phyloP scores from a whole-genome alignment of 225 moss, liverwort and hornwort species.

The Polytrichum formosum region DNA sequence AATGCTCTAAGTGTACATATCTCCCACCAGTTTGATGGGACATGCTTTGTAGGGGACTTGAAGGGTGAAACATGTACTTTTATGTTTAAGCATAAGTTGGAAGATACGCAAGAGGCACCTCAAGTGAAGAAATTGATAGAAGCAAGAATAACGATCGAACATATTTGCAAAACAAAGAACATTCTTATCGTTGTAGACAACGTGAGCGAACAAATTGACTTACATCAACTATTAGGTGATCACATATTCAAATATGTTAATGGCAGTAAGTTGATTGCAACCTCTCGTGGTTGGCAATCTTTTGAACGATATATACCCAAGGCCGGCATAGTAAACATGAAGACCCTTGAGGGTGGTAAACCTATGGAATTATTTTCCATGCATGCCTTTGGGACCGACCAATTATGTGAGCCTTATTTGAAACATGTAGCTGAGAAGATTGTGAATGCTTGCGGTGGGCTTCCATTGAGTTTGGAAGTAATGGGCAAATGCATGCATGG shows the following conservation, averaged over 20 bases:
- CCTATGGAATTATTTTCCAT: conserved; percentile 5
- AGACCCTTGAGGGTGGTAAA: neutral
- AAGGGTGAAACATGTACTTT: neutral
- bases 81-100: neutral
- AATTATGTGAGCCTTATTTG: neutral
- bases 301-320: neutral
- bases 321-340: neutral
- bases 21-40: conserved; percentile 3
- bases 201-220: neutral
- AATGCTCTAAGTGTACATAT: conserved; percentile 4
- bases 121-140: neutral
- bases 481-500: neutral
- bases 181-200: conserved; percentile 6
- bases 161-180: neutral
- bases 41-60: neutral
- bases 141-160: neutral
- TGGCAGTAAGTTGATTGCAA: neutral
- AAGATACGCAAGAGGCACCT: neutral
- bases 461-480: conserved; percentile 12
- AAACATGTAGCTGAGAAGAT: conserved; percentile 1
- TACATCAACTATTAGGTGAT: conserved; percentile 4
- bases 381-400: neutral
- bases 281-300: neutral
- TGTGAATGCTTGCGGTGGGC: conserved; percentile 6
- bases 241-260: neutral